These are phyloP conservation scores for Acorus gramineus DNA, from an alignment of 106 monocot species.

Conservation along the genomic window DNA sequence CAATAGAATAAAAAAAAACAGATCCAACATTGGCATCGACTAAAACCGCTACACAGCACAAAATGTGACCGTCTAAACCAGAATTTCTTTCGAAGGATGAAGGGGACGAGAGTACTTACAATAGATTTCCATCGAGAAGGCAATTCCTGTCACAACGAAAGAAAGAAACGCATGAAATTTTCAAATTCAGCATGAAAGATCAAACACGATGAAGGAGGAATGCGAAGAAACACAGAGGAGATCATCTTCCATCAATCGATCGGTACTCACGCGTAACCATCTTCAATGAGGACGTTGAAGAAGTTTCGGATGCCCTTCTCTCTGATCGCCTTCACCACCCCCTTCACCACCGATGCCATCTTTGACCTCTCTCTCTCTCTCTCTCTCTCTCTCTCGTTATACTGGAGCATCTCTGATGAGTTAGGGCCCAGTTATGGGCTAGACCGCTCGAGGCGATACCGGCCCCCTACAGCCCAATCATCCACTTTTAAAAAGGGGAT, in stretches of 20 bases:
- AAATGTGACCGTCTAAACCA: no score
- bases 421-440: no score
- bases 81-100: no score
- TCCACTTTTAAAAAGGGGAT: no score
- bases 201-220: background rate
- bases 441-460: no score
- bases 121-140: conserved; percentile 69
- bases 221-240: background rate
- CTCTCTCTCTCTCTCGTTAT: background rate
- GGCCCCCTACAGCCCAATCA: no score
- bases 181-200: background rate
- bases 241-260: no score
- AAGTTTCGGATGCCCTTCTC: conserved; percentile 74
- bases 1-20: no score
- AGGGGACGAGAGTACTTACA: conserved; percentile 37
- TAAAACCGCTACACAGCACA: no score
- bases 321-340: conserved; percentile 42
- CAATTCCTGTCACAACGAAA: conserved; percentile 39
- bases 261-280: conserved; percentile 59
- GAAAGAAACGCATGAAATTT: background rate
- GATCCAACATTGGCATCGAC: no score
- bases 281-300: conserved; percentile 40
- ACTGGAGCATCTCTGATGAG: no score
- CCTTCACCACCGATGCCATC: conserved; percentile 68
- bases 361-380: background rate